Percentiles rank a stretch among this genome's conserved stretches.
phyloP scores from a whole-genome alignment of 2,329 filamentous ascomycete species.

The Nemania sp. region DNA sequence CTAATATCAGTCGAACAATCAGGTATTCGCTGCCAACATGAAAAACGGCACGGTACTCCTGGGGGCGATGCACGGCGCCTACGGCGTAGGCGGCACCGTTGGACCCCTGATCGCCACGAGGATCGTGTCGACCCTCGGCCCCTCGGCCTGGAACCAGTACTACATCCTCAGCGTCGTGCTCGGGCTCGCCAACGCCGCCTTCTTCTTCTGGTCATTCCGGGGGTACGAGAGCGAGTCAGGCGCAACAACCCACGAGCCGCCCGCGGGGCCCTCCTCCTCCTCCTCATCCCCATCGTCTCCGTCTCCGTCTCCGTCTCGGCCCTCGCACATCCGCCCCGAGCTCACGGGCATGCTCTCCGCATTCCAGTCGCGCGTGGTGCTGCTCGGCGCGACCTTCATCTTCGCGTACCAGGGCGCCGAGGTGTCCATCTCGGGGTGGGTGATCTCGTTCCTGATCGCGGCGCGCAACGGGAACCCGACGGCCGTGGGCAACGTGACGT shows the following conservation, averaged over 20 bases:
- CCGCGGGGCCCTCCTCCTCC: neutral
- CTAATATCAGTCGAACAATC: neutral
- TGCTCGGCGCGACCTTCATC: conserved; percentile 79
- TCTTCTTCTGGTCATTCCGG: conserved; percentile 71
- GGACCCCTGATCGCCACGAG: conserved; percentile 77
- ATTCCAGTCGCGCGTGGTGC: conserved; percentile 61
- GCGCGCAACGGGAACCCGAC: conserved; percentile 71
- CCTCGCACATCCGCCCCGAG: conserved; percentile 23
- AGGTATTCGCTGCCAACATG: conserved; percentile 57
- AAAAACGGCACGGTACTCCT: conserved; percentile 58
- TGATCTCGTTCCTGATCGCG: conserved; percentile 81
- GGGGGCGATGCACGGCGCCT: conserved; percentile 69
- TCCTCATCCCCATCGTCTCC: neutral
- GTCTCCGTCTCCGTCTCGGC: conserved; percentile 2
- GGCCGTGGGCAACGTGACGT: conserved; percentile 78
- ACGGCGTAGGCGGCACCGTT: conserved; percentile 66
- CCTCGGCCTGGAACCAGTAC: conserved; percentile 69
- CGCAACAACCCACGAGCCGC: conserved; percentile 41
- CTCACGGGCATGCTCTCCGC: conserved; percentile 52
- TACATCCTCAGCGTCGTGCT: conserved; percentile 70
- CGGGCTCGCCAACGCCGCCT: conserved; percentile 58
- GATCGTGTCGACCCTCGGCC: conserved; percentile 61
- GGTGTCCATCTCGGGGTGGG: conserved; percentile 83
- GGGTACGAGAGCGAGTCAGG: conserved; percentile 65
- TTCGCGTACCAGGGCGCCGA: conserved; percentile 87